Evolutionary conservation across 1,284 basidiomycete species (phyloP).

Genomic region (Marasmius oreades): DNA sequence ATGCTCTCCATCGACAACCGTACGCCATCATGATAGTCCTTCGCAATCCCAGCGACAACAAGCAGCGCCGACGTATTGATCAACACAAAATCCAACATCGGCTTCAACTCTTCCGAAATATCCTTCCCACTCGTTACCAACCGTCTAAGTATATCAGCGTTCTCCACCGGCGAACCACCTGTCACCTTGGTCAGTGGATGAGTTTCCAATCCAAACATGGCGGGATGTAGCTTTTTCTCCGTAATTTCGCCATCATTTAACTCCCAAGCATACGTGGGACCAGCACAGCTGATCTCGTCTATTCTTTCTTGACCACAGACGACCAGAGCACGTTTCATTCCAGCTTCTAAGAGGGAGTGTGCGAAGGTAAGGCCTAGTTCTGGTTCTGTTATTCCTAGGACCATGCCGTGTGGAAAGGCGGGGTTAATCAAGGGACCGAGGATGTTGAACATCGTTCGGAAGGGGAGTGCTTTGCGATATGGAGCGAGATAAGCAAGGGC

Average conservation of each 20-base stretch:
- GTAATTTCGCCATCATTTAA: constrained; percentile 52
- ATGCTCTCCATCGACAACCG: constrained; percentile 72
- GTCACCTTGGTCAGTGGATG: constrained; percentile 73
- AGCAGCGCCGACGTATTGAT: constrained; percentile 84
- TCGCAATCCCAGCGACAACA: constrained; percentile 73
- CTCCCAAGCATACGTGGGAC: constrained; percentile 78
- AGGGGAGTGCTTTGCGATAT: constrained; percentile 83
- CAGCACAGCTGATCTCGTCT: constrained; percentile 94
- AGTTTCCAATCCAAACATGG: constrained; percentile 68
- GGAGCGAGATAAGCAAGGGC: constrained; percentile 82
- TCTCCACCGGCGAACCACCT: constrained; percentile 73
- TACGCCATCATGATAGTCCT: constrained; percentile 71
- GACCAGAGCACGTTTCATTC: constrained; percentile 83
- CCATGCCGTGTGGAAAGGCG: constrained; percentile 79
- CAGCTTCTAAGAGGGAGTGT: constrained; percentile 62
- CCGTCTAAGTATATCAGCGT: constrained; percentile 62
- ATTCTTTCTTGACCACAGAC: constrained; percentile 92
- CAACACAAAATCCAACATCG: constrained; percentile 80
- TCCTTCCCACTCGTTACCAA: constrained; percentile 53
- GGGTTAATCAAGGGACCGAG: constrained; percentile 96
- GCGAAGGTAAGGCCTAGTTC: constrained; percentile 86
- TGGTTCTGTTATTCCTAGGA: constrained; percentile 86
- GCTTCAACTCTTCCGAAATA: constrained; percentile 48
- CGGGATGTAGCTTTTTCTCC: constrained; percentile 48
- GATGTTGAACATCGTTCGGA: constrained; percentile 97